These are phyloP conservation scores for Quillaja saponaria DNA, from an alignment of 306 rosid genomes.

Conservation along the genomic window DNA sequence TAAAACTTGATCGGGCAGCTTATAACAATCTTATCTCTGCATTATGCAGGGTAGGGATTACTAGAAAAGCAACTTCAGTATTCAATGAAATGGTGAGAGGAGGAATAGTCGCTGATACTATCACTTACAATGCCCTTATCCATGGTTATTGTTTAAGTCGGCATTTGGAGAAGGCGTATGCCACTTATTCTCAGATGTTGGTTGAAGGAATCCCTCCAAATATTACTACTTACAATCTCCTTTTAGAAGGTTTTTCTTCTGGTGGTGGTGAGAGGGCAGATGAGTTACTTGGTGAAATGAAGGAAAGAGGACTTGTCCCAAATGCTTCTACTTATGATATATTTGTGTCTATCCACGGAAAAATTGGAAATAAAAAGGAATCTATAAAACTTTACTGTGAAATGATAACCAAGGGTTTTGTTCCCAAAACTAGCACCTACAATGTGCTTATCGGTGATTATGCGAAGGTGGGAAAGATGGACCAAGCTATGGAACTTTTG, in stretches of 20 bases:
- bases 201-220: conserved; percentile 67
- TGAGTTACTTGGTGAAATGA: conserved; percentile 59
- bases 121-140: conserved; percentile 76
- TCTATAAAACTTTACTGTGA: conserved; percentile 72
- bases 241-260: conserved; percentile 65
- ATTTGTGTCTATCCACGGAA: conserved; percentile 77
- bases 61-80: conserved; percentile 65
- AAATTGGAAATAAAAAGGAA: conserved; percentile 64
- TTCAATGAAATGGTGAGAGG: conserved; percentile 56
- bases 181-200: conserved; percentile 58
- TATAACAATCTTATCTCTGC: conserved; percentile 66
- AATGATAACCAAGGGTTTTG: conserved; percentile 75
- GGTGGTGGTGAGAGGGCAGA: conserved; percentile 71
- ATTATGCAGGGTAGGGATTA: conserved; percentile 84
- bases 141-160: conserved; percentile 66
- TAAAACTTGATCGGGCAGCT: conserved; percentile 52
- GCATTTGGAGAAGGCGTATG: conserved; percentile 64
- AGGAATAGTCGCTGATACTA: conserved; percentile 56
- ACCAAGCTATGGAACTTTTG: conserved; percentile 83
- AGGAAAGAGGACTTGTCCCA: conserved; percentile 62
- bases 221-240: conserved; percentile 64
- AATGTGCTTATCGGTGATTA: conserved; percentile 81
- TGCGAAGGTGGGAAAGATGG: conserved; percentile 80
- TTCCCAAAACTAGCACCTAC: conserved; percentile 73
- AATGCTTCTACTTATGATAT: conserved; percentile 72